Conservation (phyloP, 2,329 filamentous ascomycete genomes). For the Emericellopsis cladophorae region DNA sequence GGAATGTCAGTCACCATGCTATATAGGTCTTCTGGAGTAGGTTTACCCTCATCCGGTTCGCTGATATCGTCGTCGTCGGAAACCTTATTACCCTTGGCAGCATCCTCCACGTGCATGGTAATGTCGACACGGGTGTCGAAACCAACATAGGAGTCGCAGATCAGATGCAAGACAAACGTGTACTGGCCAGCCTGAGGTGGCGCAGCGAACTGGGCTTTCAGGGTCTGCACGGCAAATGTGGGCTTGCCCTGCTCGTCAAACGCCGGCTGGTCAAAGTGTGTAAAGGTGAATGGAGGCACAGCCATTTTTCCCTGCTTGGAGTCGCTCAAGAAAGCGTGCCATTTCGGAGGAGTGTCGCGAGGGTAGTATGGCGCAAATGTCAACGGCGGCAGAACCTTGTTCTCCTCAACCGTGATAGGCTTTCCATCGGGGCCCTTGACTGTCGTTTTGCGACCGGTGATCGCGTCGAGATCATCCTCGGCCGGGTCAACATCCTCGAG, state of each 20-base stretch:
- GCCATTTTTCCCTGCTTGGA: slow-evolving; percentile 92
- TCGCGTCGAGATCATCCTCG: slow-evolving; percentile 80
- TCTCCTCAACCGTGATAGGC: slow-evolving; percentile 41
- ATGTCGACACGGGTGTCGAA: slow-evolving; percentile 90
- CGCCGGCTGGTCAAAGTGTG: slow-evolving; percentile 80
- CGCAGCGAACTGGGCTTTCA: slow-evolving; percentile 95
- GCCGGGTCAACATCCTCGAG: slow-evolving; percentile 84
- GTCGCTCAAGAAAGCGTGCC: slow-evolving; percentile 92
- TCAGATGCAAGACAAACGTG: slow-evolving; percentile 84
- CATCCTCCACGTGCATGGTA: slow-evolving; percentile 78
- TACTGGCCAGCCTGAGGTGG: slow-evolving; percentile 88
- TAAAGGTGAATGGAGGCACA: slow-evolving; percentile 92
- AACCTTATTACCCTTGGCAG: slow-evolving; percentile 69
- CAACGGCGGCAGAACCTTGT: slow-evolving; percentile 67
- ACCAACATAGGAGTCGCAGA: slow-evolving; percentile 91
- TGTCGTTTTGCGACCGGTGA: slow-evolving; percentile 61
- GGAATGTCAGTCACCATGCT: neutral
- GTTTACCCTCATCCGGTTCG: slow-evolving; percentile 92
- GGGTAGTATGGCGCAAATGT: slow-evolving; percentile 83
- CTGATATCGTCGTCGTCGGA: slow-evolving; percentile 88
- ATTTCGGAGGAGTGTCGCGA: slow-evolving; percentile 78
- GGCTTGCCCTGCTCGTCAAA: slow-evolving; percentile 70
- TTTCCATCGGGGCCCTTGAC: slow-evolving; percentile 50
- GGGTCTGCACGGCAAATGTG: slow-evolving; percentile 87
- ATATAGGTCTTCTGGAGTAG: slow-evolving; percentile 1